phyloP scores from a whole-genome alignment of 345 rosid species.

The Linum trigynum region DNA sequence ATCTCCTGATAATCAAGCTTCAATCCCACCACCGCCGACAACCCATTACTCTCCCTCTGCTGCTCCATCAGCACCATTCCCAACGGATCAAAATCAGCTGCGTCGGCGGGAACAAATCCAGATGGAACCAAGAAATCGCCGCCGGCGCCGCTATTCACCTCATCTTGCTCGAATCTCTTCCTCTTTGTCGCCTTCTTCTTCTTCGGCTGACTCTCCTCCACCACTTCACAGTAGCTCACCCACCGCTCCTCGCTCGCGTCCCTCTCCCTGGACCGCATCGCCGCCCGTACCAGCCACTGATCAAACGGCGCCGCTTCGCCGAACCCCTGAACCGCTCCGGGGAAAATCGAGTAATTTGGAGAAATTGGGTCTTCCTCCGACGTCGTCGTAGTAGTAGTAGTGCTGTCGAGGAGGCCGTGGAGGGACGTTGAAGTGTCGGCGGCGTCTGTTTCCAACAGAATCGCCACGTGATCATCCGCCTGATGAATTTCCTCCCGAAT shows the following conservation, averaged over 20 bases:
- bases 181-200: neutral
- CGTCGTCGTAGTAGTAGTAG: slow-evolving; percentile 17
- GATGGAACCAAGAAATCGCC: neutral
- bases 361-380: slow-evolving; percentile 9
- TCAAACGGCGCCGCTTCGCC: slow-evolving; percentile 6
- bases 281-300: slow-evolving; percentile 41
- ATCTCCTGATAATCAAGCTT: slow-evolving; percentile 82
- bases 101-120: too few relatives aligned
- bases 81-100: neutral
- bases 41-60: slow-evolving; percentile 10
- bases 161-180: slow-evolving; percentile 28
- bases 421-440: slow-evolving; percentile 48
- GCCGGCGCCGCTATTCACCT: slow-evolving; percentile 42
- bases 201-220: slow-evolving; percentile 25
- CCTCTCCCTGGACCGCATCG: slow-evolving; percentile 54
- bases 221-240: slow-evolving; percentile 75
- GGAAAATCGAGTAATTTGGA: neutral
- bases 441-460: slow-evolving; percentile 40
- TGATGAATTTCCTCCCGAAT: slow-evolving; percentile 27
- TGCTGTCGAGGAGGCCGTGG: slow-evolving; percentile 42
- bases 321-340: slow-evolving; percentile 9
- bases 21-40: slow-evolving; percentile 30
- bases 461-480: slow-evolving; percentile 31
- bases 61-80: slow-evolving; percentile 20
- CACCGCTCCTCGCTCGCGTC: slow-evolving; percentile 61